Evolutionary conservation across 1,284 basidiomycete genomes (phyloP).

Genomic region (Ceratobasidium sp.): DNA sequence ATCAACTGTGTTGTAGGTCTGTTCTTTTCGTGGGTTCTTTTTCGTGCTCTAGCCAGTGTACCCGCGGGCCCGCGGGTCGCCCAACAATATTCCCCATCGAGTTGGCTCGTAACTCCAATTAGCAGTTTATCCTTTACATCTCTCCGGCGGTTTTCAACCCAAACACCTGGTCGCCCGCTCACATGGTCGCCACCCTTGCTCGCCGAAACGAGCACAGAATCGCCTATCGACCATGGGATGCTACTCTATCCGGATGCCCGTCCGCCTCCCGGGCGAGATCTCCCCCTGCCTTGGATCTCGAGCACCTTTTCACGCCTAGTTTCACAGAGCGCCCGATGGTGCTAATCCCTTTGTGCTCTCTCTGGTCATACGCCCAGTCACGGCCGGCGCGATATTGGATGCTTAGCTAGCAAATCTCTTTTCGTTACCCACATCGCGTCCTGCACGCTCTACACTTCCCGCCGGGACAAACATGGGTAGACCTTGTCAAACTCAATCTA

Average conservation of each 20-base stretch:
- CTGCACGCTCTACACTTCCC: not conserved
- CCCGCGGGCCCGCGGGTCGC: conserved; percentile 24
- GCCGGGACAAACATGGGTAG: not conserved
- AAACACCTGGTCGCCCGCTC: not conserved
- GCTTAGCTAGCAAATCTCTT: not conserved
- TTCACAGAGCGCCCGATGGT: not conserved
- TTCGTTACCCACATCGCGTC: no score
- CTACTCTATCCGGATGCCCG: no score
- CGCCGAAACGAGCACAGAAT: not conserved
- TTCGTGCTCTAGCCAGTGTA: not conserved
- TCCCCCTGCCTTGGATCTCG: not conserved
- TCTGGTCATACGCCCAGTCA: not conserved
- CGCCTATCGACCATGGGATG: not conserved
- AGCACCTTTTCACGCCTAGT: not conserved
- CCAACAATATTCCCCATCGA: not conserved
- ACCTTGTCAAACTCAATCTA: not conserved
- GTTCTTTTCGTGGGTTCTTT: not conserved
- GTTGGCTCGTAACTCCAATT: conserved; percentile 4
- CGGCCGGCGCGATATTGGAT: not conserved
- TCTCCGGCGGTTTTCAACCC: not conserved
- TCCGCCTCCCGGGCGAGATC: no score
- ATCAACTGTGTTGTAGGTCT: not conserved
- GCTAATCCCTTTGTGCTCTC: not conserved
- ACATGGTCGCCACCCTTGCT: not conserved
- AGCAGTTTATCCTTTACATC: conserved; percentile 1